Conservation (phyloP, 2,329 filamentous ascomycete genomes). For the Fusarium sulawesiense region DNA sequence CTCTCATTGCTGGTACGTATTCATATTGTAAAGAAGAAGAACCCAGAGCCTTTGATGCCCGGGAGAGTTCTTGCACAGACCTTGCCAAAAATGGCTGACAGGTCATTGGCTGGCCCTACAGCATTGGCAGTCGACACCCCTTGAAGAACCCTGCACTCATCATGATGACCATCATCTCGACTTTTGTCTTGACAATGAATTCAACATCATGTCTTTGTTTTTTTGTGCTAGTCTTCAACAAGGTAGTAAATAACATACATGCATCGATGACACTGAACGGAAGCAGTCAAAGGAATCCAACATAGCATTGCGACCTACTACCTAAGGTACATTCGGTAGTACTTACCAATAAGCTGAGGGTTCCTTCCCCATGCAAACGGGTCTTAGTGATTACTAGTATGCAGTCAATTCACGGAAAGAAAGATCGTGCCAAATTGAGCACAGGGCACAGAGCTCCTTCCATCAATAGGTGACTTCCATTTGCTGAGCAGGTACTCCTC, state of each 20-base stretch:
- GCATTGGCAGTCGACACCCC: constrained; percentile 32
- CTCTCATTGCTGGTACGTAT: neutral
- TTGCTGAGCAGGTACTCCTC: neutral
- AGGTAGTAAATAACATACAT: neutral
- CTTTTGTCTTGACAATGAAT: neutral
- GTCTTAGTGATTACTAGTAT: neutral
- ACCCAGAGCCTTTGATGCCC: neutral
- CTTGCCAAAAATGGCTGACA: neutral
- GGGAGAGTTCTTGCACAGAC: constrained; percentile 1
- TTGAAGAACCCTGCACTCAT: constrained; percentile 26
- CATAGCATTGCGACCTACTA: neutral
- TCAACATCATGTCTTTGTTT: neutral
- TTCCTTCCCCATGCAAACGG: neutral
- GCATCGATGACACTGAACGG: neutral
- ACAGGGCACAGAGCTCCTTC: neutral
- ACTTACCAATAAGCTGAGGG: neutral
- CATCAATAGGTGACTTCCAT: neutral
- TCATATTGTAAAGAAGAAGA: neutral
- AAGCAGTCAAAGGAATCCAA: neutral
- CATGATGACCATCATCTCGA: constrained; percentile 21
- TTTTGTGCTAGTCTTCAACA: neutral
- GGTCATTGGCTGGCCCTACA: constrained; percentile 37
- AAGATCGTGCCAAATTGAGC: neutral
- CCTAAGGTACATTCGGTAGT: neutral
- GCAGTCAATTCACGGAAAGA: constrained; percentile 1